Conservation (phyloP, 495 filamentous ascomycete species). For the Aspergillus haitiensis region DNA sequence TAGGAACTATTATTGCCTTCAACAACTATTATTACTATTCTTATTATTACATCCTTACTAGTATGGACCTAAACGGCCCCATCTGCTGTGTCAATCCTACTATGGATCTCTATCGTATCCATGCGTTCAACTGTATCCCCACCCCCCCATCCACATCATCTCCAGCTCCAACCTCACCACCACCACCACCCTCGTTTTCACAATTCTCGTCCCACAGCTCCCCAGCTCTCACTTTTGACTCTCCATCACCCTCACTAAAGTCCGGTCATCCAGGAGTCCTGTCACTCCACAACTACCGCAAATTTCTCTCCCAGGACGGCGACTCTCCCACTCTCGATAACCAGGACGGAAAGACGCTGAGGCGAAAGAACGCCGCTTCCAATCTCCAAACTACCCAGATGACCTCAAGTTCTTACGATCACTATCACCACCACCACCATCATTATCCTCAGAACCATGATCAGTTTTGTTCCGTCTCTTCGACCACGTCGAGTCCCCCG, state of each 20-base stretch:
- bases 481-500: conserved; percentile 41
- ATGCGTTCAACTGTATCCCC: neutral
- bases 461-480: conserved; percentile 35
- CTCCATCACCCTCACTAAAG: conserved; percentile 2
- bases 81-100: conserved; percentile 15
- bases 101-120: conserved; percentile 10
- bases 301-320: conserved; percentile 25
- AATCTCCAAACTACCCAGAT: conserved; percentile 31
- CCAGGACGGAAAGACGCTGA: conserved; percentile 31
- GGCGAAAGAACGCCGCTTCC: conserved; percentile 39
- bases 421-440: neutral
- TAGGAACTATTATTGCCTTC: neutral
- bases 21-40: too few relatives aligned
- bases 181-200: conserved; percentile 9
- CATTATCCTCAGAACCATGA: conserved; percentile 11
- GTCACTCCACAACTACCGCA: conserved; percentile 33
- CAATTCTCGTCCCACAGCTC: conserved; percentile 11
- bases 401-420: conserved; percentile 5
- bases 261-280: conserved; percentile 19
- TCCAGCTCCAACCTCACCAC: conserved; percentile 5
- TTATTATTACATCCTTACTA: too few relatives aligned
- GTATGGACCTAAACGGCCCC: conserved; percentile 11
- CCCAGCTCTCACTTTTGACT: conserved; percentile 9
- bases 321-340: conserved; percentile 16
- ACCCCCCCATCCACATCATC: neutral